Conservation (phyloP, 768 basidiomycete species). For the Suillus discolor region DNA sequence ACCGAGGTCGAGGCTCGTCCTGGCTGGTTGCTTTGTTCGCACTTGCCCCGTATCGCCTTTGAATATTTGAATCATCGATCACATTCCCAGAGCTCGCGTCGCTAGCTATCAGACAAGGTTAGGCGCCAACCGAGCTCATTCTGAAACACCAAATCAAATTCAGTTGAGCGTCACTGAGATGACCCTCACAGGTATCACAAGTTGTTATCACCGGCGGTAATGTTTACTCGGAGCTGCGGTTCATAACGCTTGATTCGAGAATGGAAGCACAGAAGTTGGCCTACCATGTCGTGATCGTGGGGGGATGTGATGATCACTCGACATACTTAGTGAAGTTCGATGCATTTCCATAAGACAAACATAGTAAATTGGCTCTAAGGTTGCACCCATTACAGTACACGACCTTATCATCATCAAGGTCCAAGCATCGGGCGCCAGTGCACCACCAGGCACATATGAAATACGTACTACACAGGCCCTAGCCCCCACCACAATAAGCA, state of each 20-base stretch:
- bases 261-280: neutral
- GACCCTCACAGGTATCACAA: neutral
- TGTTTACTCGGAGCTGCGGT: neutral
- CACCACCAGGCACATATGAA: neutral
- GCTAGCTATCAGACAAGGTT: neutral
- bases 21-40: neutral
- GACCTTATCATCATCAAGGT: neutral
- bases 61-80: conserved; percentile 1
- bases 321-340: neutral
- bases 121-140: neutral
- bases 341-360: neutral
- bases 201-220: neutral
- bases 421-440: neutral
- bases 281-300: neutral
- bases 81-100: conserved; percentile 4
- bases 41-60: conserved; percentile 1
- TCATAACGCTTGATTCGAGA: neutral
- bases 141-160: neutral
- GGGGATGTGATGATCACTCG: neutral
- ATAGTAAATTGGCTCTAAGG: neutral
- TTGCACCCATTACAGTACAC: neutral
- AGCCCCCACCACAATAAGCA: neutral
- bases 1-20: neutral
- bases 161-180: conserved; percentile 1
- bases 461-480: neutral